Evolutionary conservation across 2,329 filamentous ascomycete species (phyloP).

Genomic region (Coniochaeta sp.): DNA sequence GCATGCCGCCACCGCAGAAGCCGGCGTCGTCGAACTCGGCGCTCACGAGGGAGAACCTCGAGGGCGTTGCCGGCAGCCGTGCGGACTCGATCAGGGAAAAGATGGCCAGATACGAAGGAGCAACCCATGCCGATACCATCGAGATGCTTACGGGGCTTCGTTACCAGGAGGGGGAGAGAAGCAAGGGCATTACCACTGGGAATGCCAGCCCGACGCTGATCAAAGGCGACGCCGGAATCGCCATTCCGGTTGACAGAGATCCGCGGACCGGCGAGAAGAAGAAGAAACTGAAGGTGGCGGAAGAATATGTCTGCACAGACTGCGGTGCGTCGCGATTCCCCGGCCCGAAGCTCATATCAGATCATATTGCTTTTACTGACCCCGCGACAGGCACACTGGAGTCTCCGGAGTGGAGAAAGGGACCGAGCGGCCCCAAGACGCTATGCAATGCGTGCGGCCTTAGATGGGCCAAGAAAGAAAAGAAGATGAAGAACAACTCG

Average conservation of each 20-base stretch:
- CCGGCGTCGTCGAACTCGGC: constrained; percentile 56
- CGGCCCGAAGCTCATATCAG: background rate
- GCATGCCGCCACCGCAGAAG: constrained; percentile 62
- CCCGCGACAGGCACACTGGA: constrained; percentile 61
- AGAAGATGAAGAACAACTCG: constrained; percentile 50
- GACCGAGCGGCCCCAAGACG: constrained; percentile 86
- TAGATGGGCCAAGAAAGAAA: constrained; percentile 73
- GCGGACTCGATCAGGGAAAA: constrained; percentile 77
- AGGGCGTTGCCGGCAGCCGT: constrained; percentile 58
- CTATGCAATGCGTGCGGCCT: constrained; percentile 90
- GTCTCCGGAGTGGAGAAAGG: constrained; percentile 93
- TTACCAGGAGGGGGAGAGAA: constrained; percentile 84
- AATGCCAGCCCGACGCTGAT: constrained; percentile 74
- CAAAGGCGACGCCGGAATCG: constrained; percentile 78
- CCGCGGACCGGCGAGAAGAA: constrained; percentile 69
- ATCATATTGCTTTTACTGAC: background rate
- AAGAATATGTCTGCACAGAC: constrained; percentile 94
- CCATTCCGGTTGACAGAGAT: constrained; percentile 74
- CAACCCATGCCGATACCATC: constrained; percentile 72
- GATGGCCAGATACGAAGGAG: constrained; percentile 72
- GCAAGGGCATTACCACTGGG: constrained; percentile 80
- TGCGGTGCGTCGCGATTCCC: constrained; percentile 53
- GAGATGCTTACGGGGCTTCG: constrained; percentile 87
- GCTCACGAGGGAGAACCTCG: constrained; percentile 73
- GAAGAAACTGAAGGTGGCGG: constrained; percentile 73